Evolutionary conservation across 2,329 filamentous ascomycete genomes (phyloP).

Genomic region (Tolypocladium endophyticum): DNA sequence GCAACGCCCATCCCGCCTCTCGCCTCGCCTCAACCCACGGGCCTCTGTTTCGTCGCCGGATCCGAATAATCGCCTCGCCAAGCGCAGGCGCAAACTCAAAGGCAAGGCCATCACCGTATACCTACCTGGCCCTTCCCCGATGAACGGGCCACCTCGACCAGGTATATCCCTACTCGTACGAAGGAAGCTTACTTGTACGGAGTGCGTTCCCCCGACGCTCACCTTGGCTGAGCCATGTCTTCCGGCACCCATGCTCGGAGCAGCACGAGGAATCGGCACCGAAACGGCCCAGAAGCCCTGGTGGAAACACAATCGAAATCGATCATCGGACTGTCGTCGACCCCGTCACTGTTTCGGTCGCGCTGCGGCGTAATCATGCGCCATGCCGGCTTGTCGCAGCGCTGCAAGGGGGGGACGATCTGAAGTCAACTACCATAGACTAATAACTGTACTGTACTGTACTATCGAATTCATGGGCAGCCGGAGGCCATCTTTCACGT

Average conservation of each 20-base stretch:
- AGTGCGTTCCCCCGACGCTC: no score
- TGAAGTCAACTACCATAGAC: not conserved
- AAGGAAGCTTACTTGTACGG: no score
- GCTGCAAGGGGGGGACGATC: not conserved
- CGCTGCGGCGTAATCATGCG: not conserved
- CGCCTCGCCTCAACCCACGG: no score
- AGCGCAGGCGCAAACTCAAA: not conserved
- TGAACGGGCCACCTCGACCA: not conserved
- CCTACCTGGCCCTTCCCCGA: not conserved
- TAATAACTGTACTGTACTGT: no score
- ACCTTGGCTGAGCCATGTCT: no score
- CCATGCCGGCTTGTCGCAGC: not conserved
- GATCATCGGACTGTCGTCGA: no score
- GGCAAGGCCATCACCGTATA: no score
- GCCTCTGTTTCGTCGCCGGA: not conserved
- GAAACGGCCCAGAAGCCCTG: not conserved
- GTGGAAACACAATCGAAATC: not conserved
- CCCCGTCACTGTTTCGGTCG: not conserved
- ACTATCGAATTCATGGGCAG: not conserved
- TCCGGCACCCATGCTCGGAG: not conserved
- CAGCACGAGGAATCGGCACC: not conserved
- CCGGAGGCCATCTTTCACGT: not conserved
- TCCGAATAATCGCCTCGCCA: not conserved
- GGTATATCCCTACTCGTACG: not conserved
- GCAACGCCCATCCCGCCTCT: no score